A percentile compares a stretch with the other conserved stretches of the same genome.
phyloP scores from a whole-genome alignment of 257 asterid genomes.

The Capsicum pubescens region DNA sequence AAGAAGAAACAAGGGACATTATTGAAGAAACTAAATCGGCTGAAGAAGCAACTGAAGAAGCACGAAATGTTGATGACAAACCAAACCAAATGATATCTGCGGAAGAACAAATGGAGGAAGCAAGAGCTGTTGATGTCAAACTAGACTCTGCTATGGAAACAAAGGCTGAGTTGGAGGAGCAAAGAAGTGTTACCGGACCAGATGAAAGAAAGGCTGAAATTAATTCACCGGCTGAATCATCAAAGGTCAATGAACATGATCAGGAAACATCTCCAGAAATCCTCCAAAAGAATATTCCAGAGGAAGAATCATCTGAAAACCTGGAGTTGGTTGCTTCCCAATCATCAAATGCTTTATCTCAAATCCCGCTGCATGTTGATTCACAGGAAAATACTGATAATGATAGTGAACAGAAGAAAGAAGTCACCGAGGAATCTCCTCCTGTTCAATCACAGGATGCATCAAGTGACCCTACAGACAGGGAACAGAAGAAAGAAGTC shows the following conservation, averaged over 20 bases:
- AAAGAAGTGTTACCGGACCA: slow-evolving; percentile 41
- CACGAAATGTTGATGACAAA: slow-evolving; percentile 26
- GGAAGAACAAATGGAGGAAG: slow-evolving; percentile 36
- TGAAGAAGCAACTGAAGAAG: slow-evolving; percentile 24
- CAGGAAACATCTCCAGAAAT: slow-evolving; percentile 51
- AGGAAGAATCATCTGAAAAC: slow-evolving; percentile 46
- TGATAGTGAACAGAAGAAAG: slow-evolving; percentile 45
- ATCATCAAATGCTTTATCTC: slow-evolving; percentile 46
- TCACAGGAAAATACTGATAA: slow-evolving; percentile 47
- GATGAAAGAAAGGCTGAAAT: slow-evolving; percentile 49
- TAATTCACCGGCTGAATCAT: slow-evolving; percentile 46
- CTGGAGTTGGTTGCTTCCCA: slow-evolving; percentile 45
- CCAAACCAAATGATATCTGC: slow-evolving; percentile 23
- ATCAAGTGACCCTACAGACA: slow-evolving; percentile 45
- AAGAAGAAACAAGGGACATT: slow-evolving; percentile 40
- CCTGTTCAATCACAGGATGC: slow-evolving; percentile 47
- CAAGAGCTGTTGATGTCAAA: slow-evolving; percentile 44
- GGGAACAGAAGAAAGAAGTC: slow-evolving; percentile 29
- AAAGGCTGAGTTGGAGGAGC: slow-evolving; percentile 42
- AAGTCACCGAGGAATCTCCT: slow-evolving; percentile 39
- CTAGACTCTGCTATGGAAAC: slow-evolving; percentile 49
- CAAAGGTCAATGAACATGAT: slow-evolving; percentile 50
- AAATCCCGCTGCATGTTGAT: slow-evolving; percentile 39
- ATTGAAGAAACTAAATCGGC: slow-evolving; percentile 31
- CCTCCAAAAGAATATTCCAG: slow-evolving; percentile 42